Conservation (phyloP, 2,329 filamentous ascomycete species). For the Aspergillus sp. region DNA sequence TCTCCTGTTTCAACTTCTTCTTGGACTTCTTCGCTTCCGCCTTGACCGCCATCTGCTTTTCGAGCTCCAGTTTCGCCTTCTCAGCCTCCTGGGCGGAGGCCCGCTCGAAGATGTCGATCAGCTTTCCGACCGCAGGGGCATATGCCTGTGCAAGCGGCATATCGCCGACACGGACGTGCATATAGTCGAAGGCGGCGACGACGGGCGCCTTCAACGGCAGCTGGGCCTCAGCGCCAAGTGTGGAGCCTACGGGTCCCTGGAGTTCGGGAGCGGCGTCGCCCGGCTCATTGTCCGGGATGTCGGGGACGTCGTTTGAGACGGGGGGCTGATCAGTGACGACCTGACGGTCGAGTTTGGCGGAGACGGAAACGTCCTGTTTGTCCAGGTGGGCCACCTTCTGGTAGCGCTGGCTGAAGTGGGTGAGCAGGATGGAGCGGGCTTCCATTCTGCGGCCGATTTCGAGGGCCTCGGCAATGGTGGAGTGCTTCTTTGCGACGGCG, state of each 20-base stretch:
- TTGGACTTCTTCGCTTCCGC: slow-evolving; percentile 20
- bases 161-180: slow-evolving; percentile 61
- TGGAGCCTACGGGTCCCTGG: background rate
- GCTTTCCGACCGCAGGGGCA: slow-evolving; percentile 54
- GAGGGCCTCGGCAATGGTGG: slow-evolving; percentile 82
- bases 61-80: slow-evolving; percentile 18
- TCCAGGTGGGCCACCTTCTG: slow-evolving; percentile 65
- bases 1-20: slow-evolving; percentile 19
- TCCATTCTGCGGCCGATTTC: slow-evolving; percentile 73
- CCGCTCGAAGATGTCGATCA: slow-evolving; percentile 47
- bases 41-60: slow-evolving; percentile 23
- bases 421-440: slow-evolving; percentile 77
- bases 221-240: background rate
- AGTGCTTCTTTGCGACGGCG: slow-evolving; percentile 84
- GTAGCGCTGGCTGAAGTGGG: slow-evolving; percentile 94
- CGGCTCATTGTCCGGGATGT: slow-evolving; percentile 28
- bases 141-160: slow-evolving; percentile 58
- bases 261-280: slow-evolving; percentile 9
- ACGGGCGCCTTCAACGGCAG: slow-evolving; percentile 35
- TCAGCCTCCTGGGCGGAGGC: slow-evolving; percentile 26
- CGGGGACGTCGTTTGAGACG: slow-evolving; percentile 11
- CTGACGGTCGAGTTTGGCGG: slow-evolving; percentile 8
- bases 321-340: slow-evolving; percentile 1
- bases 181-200: slow-evolving; percentile 62
- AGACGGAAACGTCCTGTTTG: slow-evolving; percentile 13